Conservation (phyloP, 2,329 filamentous ascomycete genomes). For the Paramyrothecium sp. region DNA sequence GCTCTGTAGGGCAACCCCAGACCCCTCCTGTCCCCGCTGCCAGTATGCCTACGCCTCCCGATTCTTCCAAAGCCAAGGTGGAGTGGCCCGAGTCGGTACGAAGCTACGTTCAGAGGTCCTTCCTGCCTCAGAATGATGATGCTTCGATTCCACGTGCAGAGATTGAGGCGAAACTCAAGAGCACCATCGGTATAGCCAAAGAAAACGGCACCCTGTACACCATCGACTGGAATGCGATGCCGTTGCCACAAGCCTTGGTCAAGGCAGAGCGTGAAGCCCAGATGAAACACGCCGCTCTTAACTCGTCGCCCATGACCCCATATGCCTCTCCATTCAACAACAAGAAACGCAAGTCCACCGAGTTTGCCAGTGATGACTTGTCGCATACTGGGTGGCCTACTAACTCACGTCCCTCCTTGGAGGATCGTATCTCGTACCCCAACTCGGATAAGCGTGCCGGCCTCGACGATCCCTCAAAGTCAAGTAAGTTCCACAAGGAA, state of each 20-base stretch:
- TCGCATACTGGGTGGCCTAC: constrained; percentile 71
- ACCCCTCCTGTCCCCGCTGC: constrained; percentile 27
- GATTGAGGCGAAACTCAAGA: constrained; percentile 81
- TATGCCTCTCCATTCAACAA: constrained; percentile 35
- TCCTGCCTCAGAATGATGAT: constrained; percentile 70
- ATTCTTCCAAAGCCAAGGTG: constrained; percentile 57
- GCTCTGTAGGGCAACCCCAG: constrained; percentile 18
- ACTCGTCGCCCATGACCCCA: constrained; percentile 12
- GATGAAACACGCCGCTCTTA: constrained; percentile 34
- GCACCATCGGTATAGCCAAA: constrained; percentile 80
- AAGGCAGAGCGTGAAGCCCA: constrained; percentile 63
- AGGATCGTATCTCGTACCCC: constrained; percentile 72
- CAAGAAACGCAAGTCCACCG: constrained; percentile 83
- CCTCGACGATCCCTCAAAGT: constrained; percentile 46
- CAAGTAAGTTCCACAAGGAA: constrained; percentile 92
- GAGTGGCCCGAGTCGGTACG: constrained; percentile 83
- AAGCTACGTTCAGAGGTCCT: constrained; percentile 85
- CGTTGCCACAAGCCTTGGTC: constrained; percentile 82
- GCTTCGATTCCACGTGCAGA: constrained; percentile 62
- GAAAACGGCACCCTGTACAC: constrained; percentile 68
- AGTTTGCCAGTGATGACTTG: constrained; percentile 53
- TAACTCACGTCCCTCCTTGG: constrained; percentile 58
- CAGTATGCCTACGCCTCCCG: constrained; percentile 23
- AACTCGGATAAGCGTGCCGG: constrained; percentile 39
- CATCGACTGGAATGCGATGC: constrained; percentile 80